Evolutionary conservation across 2,329 filamentous ascomycete genomes (phyloP).

Genomic region (Pestalotiopsis sp.): DNA sequence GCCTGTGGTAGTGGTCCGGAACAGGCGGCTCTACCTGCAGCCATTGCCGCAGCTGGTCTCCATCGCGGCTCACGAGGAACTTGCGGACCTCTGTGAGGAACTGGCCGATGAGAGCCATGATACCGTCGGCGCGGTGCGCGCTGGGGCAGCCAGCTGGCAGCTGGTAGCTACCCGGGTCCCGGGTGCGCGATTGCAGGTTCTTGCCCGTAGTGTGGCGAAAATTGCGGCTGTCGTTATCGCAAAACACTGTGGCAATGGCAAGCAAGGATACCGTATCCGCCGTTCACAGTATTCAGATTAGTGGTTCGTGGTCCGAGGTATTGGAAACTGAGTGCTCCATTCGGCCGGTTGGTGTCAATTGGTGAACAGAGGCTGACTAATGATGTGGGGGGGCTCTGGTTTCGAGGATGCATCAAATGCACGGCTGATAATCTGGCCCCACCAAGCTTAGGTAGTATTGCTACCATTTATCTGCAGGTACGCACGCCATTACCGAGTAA

Average conservation of each 20-base stretch:
- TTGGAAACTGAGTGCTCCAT: too few relatives aligned
- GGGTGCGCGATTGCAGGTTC: not conserved
- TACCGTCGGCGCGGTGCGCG: slow-evolving; percentile 2
- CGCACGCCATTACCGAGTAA: too few relatives aligned
- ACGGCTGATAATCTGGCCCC: not conserved
- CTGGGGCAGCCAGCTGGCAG: not conserved
- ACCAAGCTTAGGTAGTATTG: not conserved
- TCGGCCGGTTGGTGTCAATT: not conserved
- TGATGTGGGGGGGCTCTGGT: not conserved
- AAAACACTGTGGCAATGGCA: too few relatives aligned
- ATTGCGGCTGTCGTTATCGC: not conserved
- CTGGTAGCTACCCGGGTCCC: not conserved
- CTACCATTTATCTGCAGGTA: too few relatives aligned
- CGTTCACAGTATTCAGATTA: too few relatives aligned
- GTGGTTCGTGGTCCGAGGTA: too few relatives aligned
- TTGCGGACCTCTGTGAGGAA: slow-evolving; percentile 67
- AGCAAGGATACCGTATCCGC: too few relatives aligned
- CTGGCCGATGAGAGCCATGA: slow-evolving; percentile 64
- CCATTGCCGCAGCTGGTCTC: slow-evolving; percentile 65
- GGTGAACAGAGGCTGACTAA: not conserved
- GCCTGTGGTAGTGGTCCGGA: slow-evolving; percentile 64
- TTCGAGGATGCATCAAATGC: not conserved
- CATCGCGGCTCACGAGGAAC: slow-evolving; percentile 64
- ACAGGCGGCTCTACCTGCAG: slow-evolving; percentile 75
- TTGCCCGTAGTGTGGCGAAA: not conserved